A percentile compares a stretch with the other conserved stretches of the same genome.
Evolutionary conservation across 169 alveolate species (phyloP).

Genomic region (Cyclospora cayetanensis): DNA sequence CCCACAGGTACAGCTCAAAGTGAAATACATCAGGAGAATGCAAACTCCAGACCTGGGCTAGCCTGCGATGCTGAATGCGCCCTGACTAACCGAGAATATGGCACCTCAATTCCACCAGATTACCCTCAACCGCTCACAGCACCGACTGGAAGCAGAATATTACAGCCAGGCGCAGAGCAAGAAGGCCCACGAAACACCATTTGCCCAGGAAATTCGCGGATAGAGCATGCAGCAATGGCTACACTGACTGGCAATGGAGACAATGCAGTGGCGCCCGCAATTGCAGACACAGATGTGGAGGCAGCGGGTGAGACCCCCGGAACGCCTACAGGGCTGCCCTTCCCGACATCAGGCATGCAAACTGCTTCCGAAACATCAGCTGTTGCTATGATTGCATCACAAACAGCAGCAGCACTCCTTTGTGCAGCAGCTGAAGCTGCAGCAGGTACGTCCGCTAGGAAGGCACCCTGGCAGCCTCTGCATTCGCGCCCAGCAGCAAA

Average conservation of each 20-base stretch:
- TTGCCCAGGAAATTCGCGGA: neutral
- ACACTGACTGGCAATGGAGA: neutral
- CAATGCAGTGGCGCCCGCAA: neutral
- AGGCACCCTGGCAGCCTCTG: neutral
- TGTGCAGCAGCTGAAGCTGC: constrained; percentile 9
- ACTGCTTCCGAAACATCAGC: neutral
- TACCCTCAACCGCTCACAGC: neutral
- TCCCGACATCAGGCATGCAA: neutral
- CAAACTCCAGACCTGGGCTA: neutral
- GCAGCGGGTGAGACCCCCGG: neutral
- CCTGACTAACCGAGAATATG: neutral
- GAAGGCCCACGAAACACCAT: neutral
- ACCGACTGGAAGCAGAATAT: neutral
- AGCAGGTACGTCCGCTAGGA: constrained; percentile 17
- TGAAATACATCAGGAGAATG: neutral
- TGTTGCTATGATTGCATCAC: constrained; percentile 14
- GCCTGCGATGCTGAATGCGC: neutral
- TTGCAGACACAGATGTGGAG: neutral
- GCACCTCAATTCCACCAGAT: neutral
- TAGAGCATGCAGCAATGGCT: neutral
- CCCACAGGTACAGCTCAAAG: too few species aligned
- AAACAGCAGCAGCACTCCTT: constrained; percentile 47
- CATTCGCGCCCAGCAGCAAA: neutral
- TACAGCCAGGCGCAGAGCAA: neutral
- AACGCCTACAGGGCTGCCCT: neutral